Conservation (phyloP, 768 basidiomycete genomes). For the Russula ochroleuca region DNA sequence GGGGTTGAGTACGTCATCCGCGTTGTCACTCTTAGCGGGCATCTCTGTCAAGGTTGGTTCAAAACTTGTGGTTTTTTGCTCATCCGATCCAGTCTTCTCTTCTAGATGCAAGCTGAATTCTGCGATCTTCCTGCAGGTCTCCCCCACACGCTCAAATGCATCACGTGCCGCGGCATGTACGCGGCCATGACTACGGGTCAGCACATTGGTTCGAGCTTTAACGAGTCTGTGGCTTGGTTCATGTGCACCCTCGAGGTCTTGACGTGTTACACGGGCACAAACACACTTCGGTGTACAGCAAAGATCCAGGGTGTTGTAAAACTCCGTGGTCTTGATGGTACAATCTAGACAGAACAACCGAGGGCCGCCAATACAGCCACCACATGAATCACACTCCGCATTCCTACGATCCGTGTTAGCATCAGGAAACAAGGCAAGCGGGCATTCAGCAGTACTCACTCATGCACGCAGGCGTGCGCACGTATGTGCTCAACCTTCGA, state of each 20-base stretch:
- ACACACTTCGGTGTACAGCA: constrained; percentile 32
- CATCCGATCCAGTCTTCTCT: neutral
- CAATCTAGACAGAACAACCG: constrained; percentile 37
- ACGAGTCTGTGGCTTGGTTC: constrained; percentile 34
- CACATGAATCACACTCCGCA: constrained; percentile 31
- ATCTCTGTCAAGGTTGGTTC: neutral
- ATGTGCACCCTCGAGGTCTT: constrained; percentile 30
- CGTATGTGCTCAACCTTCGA: constrained; percentile 26
- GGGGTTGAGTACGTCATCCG: neutral
- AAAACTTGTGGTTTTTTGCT: neutral
- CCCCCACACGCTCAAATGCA: constrained; percentile 10
- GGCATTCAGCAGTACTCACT: constrained; percentile 20
- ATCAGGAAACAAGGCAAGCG: neutral
- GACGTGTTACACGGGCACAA: constrained; percentile 19
- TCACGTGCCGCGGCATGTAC: neutral
- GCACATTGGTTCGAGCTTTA: constrained; percentile 30
- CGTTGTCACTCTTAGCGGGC: neutral
- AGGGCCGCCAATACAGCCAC: constrained; percentile 30
- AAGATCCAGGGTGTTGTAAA: constrained; percentile 33
- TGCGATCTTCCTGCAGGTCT: neutral
- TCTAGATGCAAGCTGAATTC: neutral
- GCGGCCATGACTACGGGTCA: neutral
- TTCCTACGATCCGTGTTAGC: constrained; percentile 15
- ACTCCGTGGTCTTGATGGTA: constrained; percentile 12
- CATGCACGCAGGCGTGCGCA: constrained; percentile 28